Conservation (phyloP, 1,139 yeast species). For the Hansenula sp. region DNA sequence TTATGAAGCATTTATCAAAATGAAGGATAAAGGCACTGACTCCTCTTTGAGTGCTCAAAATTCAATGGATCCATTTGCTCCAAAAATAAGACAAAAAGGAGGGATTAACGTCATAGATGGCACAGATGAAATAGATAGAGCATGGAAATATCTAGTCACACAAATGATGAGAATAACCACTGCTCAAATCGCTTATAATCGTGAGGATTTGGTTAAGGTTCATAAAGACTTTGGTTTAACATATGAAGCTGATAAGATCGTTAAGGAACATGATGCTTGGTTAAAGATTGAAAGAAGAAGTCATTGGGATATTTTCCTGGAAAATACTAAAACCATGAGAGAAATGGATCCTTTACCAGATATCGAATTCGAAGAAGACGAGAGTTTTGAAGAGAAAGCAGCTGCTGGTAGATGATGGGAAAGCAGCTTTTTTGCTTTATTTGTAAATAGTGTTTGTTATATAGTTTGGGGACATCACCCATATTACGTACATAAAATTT, state of each 20-base stretch:
- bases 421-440: no score
- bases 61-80: constrained; percentile 1
- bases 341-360: background rate
- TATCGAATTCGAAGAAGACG: background rate
- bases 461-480: no score
- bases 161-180: background rate
- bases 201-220: background rate
- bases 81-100: background rate
- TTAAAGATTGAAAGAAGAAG: background rate
- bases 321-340: background rate
- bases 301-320: background rate
- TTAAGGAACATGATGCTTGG: constrained; percentile 1
- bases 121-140: background rate
- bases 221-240: background rate
- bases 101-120: background rate
- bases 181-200: background rate
- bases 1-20: background rate
- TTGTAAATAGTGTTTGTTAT: no score
- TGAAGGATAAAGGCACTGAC: background rate
- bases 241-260: constrained; percentile 1
- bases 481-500: no score
- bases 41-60: background rate
- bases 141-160: background rate
- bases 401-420: background rate
- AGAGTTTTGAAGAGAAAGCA: background rate